Percentiles rank a stretch among this genome's conserved stretches.
phyloP scores from a whole-genome alignment of 176 grass and related monocot genomes.

The Eleusine indica region DNA sequence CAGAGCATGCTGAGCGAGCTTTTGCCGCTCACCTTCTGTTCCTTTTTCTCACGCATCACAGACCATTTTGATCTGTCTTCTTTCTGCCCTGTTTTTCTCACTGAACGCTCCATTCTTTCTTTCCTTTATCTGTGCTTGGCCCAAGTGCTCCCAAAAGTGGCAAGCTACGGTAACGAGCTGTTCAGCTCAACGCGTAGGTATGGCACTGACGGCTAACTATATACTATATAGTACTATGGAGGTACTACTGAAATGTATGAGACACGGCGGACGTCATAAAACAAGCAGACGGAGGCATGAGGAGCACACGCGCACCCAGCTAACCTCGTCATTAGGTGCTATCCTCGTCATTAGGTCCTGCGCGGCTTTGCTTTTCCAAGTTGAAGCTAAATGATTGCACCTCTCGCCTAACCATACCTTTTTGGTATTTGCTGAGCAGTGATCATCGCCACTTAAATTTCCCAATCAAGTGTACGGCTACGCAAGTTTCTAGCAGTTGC shows the following conservation, averaged over 20 bases:
- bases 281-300: not conserved
- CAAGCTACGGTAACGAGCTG: too few relatives aligned
- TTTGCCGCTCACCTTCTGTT: not conserved
- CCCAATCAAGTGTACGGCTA: not conserved
- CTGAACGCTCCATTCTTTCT: not conserved
- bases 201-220: too few relatives aligned
- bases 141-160: not conserved
- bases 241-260: too few relatives aligned
- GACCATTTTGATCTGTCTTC: constrained; percentile 12
- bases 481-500: not conserved
- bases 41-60: not conserved
- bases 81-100: not conserved
- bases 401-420: not conserved
- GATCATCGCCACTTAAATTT: not conserved
- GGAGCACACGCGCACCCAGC: not conserved
- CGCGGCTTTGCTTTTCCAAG: not conserved
- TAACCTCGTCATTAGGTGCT: not conserved
- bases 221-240: too few relatives aligned
- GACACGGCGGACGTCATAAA: not conserved
- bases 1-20: not conserved
- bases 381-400: not conserved
- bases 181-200: too few relatives aligned
- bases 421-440: not conserved
- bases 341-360: not conserved
- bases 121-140: not conserved